Base-by-base conservation (phyloP, 2,329 filamentous ascomycete genomes). In the Fusarium succisae region DNA sequence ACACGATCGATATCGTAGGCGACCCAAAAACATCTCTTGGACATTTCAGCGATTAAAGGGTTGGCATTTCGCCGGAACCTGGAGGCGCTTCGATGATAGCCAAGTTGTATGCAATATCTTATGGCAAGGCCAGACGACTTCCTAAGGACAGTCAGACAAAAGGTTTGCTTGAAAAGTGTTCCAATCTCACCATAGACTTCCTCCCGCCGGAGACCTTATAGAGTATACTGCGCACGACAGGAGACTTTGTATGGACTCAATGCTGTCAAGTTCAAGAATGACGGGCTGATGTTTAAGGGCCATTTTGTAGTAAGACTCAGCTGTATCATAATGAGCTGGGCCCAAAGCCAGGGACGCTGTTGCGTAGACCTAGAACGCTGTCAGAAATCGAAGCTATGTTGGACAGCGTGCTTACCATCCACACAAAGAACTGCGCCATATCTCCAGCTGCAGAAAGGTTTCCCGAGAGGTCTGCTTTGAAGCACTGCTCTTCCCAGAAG, bases 221-320 rank as follows among this genome's bases (percentile, higher is more conserved):
- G 69, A 72, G 48, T 70, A 72, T 3, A 72, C 69, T 8, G 69
- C 69, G 17, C 66, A 72, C 13, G 57, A 63, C 5, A 72, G 41
- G 6, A 70, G 43, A 26, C 69, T 72, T n/a, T 72, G 69, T 54
- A 72, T 70, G 8, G 69, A 72, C 37, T 72, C 69, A 6, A 72
- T 66, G 2, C 67, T 70, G 10, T 72, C 69, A 8, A 72, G 66
- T 24, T 70, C 69, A 14, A 72, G 55, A 20, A 72, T 56, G 5
- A 45, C 20, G 6, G 63, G 67, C 24, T 72, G 69, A n/a, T 72
- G 67, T 5, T 54, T 69, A 1, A 74, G 53, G 3, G 71, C 71
- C 71, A 70, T 74, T n/a, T 54, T 67, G 30, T 74, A 74, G 39
- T 72, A 74, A 12, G 71, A 74, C 28, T 74, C 71, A 22, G 71